Evolutionary conservation across 768 basidiomycete genomes (phyloP).

Genomic region (Hypsizygus marmoreus): DNA sequence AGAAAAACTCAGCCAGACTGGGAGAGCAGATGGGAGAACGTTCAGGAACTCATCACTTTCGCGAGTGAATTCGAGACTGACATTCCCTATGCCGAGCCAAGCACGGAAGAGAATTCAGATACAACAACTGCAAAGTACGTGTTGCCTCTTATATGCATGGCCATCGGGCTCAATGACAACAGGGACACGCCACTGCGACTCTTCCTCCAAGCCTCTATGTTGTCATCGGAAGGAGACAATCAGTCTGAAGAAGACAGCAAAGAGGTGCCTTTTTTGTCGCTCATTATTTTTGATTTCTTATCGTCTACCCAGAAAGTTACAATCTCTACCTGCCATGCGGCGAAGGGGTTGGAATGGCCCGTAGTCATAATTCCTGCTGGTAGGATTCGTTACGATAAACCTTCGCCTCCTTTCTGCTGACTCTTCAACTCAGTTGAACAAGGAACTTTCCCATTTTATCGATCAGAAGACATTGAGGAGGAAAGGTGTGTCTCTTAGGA

Average conservation of each 20-base stretch:
- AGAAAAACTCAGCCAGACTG: slow-evolving; percentile 72
- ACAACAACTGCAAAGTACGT: background rate
- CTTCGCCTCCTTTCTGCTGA: slow-evolving; percentile 4
- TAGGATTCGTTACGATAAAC: slow-evolving; percentile 21
- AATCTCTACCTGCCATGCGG: slow-evolving; percentile 84
- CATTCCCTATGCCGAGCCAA: slow-evolving; percentile 15
- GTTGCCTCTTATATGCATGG: too few relatives aligned
- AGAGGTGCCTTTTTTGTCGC: slow-evolving; percentile 8
- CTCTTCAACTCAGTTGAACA: slow-evolving; percentile 55
- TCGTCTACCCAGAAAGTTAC: slow-evolving; percentile 93
- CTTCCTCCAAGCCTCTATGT: slow-evolving; percentile 80
- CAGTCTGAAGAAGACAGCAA: slow-evolving; percentile 47
- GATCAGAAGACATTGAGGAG: slow-evolving; percentile 76
- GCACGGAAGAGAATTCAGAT: slow-evolving; percentile 9
- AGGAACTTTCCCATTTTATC: slow-evolving; percentile 75
- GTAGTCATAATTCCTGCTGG: slow-evolving; percentile 81
- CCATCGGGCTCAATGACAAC: slow-evolving; percentile 2
- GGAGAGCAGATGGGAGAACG: slow-evolving; percentile 82
- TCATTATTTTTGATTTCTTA: background rate
- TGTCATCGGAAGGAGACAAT: slow-evolving; percentile 77
- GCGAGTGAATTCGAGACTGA: slow-evolving; percentile 55
- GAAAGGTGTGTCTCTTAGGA: slow-evolving; percentile 56
- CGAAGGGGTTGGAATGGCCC: slow-evolving; percentile 92
- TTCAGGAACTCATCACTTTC: slow-evolving; percentile 81
- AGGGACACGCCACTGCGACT: slow-evolving; percentile 62